A percentile compares a stretch with the other conserved stretches of the same genome.
Evolutionary conservation across 179 eudicot species (phyloP).

Genomic region (Spergularia azorica): DNA sequence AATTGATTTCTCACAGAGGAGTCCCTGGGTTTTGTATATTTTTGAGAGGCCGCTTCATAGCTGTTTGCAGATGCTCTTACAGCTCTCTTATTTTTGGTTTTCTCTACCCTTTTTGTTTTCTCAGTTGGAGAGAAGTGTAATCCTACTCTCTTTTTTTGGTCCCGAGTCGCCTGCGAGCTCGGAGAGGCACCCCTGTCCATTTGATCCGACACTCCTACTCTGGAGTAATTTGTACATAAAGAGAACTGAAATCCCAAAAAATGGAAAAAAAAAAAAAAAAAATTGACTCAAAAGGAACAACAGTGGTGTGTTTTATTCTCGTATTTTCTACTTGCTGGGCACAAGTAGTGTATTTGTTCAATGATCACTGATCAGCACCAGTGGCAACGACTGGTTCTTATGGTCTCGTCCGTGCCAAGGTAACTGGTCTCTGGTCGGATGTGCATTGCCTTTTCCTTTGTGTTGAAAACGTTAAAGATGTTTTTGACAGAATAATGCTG

Average conservation of each 20-base stretch:
- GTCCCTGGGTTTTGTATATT: conserved; percentile 25
- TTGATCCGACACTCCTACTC: conserved; percentile 14
- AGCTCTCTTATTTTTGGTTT: not conserved
- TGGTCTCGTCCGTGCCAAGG: too few relatives aligned
- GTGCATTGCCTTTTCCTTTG: too few relatives aligned
- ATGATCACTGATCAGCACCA: too few relatives aligned
- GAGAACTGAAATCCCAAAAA: conserved; percentile 19
- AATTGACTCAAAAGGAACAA: not conserved
- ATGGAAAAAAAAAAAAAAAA: conserved; percentile 4
- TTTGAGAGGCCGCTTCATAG: conserved; percentile 18
- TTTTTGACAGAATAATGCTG: too few relatives aligned
- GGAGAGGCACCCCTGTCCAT: conserved; percentile 27
- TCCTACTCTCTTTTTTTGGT: conserved; percentile 5
- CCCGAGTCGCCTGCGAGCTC: conserved; percentile 13
- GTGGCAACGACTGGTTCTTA: too few relatives aligned
- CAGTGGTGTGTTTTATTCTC: not conserved
- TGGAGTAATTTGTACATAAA: conserved; percentile 41
- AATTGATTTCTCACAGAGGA: conserved; percentile 10
- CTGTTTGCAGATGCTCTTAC: not conserved
- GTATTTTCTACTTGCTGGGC: too few relatives aligned
- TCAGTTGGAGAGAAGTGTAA: conserved; percentile 1
- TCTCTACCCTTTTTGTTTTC: not conserved
- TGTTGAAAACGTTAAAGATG: too few relatives aligned
- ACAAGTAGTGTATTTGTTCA: too few relatives aligned
- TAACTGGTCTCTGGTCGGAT: too few relatives aligned